Conservation (phyloP, 306 rosid species). For the Potentilla sterilis region DNA sequence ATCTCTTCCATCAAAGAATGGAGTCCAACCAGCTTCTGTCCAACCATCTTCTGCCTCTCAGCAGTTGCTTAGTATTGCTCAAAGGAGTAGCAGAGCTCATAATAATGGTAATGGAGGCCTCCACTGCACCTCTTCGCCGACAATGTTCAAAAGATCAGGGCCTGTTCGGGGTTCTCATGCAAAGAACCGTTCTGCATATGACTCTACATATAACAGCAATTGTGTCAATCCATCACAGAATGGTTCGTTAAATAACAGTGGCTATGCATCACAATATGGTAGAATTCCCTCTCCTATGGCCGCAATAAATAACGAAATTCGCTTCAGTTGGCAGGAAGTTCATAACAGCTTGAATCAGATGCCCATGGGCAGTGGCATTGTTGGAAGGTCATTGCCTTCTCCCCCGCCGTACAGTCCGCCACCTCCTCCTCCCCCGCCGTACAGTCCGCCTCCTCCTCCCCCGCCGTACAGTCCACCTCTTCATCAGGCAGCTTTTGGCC, state of each 20-base stretch:
- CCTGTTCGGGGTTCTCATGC: constrained; percentile 18
- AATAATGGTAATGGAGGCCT: constrained; percentile 28
- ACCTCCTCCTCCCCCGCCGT: constrained; percentile 18
- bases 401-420: not conserved
- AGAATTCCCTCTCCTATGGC: constrained; percentile 25
- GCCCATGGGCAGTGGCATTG: constrained; percentile 20
- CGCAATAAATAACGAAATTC: constrained; percentile 20
- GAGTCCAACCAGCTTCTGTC: constrained; percentile 28
- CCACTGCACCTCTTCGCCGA: constrained; percentile 19
- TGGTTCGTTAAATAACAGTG: constrained; percentile 29
- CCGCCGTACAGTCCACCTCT: constrained; percentile 30
- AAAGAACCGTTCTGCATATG: constrained; percentile 19
- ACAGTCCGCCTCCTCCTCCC: constrained; percentile 26
- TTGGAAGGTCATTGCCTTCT: constrained; percentile 20
- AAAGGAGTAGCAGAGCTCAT: constrained; percentile 39
- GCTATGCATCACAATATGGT: constrained; percentile 17
- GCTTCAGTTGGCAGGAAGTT: constrained; percentile 25
- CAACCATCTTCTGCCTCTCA: constrained; percentile 24
- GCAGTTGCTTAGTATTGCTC: constrained; percentile 33
- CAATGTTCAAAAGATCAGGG: constrained; percentile 34
- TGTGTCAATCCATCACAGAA: constrained; percentile 13
- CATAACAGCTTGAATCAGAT: constrained; percentile 13
- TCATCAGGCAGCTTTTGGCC: constrained; percentile 22
- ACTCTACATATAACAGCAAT: constrained; percentile 31
- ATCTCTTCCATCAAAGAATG: constrained; percentile 26